Percentiles rank a stretch among this genome's conserved stretches.
These are phyloP conservation scores for Flaveria ramosissima DNA, from an alignment of 129 eudicot genomes.

Conservation along the genomic window DNA sequence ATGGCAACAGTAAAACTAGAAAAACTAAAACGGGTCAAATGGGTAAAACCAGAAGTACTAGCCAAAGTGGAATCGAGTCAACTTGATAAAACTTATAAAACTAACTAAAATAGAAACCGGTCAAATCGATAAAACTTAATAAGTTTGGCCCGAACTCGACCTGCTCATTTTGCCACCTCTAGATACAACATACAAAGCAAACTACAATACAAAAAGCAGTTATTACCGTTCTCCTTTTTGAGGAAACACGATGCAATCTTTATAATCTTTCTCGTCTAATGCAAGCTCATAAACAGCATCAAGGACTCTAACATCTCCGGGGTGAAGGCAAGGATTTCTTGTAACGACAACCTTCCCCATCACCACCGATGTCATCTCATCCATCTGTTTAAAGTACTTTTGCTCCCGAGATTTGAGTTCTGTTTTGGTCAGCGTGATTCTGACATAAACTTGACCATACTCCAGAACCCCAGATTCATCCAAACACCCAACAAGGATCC, in stretches of 20 bases:
- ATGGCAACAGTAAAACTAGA: background rate
- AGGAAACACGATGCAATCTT: constrained; percentile 84
- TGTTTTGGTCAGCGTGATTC: constrained; percentile 57
- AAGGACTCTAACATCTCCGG: constrained; percentile 95
- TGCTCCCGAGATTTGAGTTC: constrained; percentile 52
- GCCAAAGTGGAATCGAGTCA: background rate
- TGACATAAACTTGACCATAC: constrained; percentile 76
- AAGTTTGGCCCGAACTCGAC: background rate
- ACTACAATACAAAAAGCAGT: background rate
- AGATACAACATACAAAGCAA: background rate
- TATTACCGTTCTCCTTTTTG: constrained; percentile 84
- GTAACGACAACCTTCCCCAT: constrained; percentile 88
- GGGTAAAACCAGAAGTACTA: background rate
- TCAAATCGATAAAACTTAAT: background rate
- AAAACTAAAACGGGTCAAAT: background rate
- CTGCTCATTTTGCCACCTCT: background rate
- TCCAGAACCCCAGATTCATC: constrained; percentile 83
- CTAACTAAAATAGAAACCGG: background rate
- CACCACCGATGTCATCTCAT: constrained; percentile 57
- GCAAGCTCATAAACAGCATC: constrained; percentile 71
- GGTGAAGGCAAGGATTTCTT: constrained; percentile 92
- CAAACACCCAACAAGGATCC: constrained; percentile 82
- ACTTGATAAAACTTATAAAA: background rate
- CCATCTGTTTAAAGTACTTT: constrained; percentile 53
- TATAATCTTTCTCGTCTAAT: constrained; percentile 52